phyloP scores from a whole-genome alignment of 2,329 filamentous ascomycete genomes.

The Seiridium unicorne region DNA sequence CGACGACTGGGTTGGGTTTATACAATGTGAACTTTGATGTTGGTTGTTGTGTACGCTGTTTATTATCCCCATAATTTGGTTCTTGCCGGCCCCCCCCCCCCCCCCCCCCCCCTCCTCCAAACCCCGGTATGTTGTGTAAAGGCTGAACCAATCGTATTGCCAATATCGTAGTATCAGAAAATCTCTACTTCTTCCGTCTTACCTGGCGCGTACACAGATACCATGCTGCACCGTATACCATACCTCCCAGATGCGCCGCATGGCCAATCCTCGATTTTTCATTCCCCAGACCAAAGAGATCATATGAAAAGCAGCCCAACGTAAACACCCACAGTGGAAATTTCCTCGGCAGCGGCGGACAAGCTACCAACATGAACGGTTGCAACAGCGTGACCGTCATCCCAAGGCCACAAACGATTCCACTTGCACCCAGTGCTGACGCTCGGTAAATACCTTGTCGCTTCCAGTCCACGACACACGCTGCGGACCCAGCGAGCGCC shows the following conservation, averaged over 20 bases:
- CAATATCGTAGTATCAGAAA: too few relatives aligned
- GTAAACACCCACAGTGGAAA: slow-evolving; percentile 7
- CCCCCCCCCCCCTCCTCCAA: too few relatives aligned
- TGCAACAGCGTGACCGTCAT: slow-evolving; percentile 7
- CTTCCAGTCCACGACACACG: slow-evolving; percentile 2
- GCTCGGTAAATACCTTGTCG: not conserved
- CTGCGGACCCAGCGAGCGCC: not conserved
- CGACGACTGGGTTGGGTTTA: too few relatives aligned
- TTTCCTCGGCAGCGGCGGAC: not conserved
- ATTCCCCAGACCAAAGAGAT: not conserved
- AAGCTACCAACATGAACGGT: not conserved
- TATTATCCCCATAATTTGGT: too few relatives aligned
- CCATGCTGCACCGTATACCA: slow-evolving; percentile 13
- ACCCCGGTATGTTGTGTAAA: too few relatives aligned
- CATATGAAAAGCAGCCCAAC: not conserved
- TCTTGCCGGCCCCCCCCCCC: too few relatives aligned
- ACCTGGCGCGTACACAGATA: not conserved
- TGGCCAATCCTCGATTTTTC: slow-evolving; percentile 15
- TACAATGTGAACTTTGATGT: too few relatives aligned
- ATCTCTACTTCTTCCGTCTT: not conserved
- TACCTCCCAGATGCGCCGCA: slow-evolving; percentile 22
- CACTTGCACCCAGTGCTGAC: slow-evolving; percentile 7
- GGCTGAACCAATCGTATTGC: too few relatives aligned
- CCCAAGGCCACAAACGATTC: slow-evolving; percentile 6
- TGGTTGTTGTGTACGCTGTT: too few relatives aligned